Conservation (phyloP, 1,284 basidiomycete genomes). For the Ceraceosorus guamensis region DNA sequence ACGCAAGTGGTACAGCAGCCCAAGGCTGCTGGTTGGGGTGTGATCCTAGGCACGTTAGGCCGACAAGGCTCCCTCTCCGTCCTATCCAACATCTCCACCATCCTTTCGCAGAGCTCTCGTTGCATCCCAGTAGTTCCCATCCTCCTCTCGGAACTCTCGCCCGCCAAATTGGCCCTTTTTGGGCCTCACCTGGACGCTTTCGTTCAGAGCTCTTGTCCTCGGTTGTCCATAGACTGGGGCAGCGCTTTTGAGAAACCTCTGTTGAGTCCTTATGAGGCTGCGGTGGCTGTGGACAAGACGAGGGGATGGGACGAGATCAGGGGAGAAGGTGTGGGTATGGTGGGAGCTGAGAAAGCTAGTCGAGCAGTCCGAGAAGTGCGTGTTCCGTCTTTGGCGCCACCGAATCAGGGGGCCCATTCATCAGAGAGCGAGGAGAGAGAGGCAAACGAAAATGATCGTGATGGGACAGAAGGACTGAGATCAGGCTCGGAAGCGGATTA, state of each 20-base stretch:
- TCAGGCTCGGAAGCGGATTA: constrained; percentile 62
- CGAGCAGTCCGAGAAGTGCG: neutral
- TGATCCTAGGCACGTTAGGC: constrained; percentile 91
- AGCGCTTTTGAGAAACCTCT: constrained; percentile 77
- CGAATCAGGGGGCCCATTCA: neutral
- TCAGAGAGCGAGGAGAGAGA: neutral
- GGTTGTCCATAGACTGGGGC: constrained; percentile 90
- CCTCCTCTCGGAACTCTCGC: constrained; percentile 89
- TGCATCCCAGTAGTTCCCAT: constrained; percentile 71
- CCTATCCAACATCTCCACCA: constrained; percentile 49
- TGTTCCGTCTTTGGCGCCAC: neutral
- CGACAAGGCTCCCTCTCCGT: constrained; percentile 88
- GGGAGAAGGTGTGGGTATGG: constrained; percentile 34
- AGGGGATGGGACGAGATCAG: constrained; percentile 60
- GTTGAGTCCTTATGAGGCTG: constrained; percentile 87
- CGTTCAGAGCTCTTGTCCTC: constrained; percentile 90
- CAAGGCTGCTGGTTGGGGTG: constrained; percentile 62
- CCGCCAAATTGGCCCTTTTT: constrained; percentile 82
- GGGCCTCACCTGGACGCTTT: constrained; percentile 69
- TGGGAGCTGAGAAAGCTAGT: too few relatives aligned
- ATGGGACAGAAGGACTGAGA: constrained; percentile 45
- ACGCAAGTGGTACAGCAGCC: neutral
- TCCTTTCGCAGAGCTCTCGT: constrained; percentile 17
- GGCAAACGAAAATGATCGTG: constrained; percentile 17
- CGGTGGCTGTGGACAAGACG: constrained; percentile 70